Evolutionary conservation across 805 yeast species (phyloP), one percentile per base, ranked within the genome.

Genomic region (Kodamaea neixiangensis): DNA sequence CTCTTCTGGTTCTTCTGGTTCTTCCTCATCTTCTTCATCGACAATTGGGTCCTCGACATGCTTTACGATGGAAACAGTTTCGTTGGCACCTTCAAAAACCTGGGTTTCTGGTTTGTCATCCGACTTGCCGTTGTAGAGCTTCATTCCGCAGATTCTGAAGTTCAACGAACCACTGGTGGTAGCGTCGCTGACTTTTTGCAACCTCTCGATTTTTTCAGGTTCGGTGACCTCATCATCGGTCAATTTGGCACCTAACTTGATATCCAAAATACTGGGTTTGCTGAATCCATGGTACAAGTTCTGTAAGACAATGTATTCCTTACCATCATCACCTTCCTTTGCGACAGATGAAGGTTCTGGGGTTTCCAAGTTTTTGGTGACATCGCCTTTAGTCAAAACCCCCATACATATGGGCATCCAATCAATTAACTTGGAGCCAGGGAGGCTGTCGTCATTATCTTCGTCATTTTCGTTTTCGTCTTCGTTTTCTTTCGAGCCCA

Each of bases 111-210:
- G 59, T 5, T 52, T 48, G 3, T 18, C 45, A 3, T 40, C 19
- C 2, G 49, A 34, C 2, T 10, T 3, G 22, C 54, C 54, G 21
- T 58, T 52, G 55, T 65, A 75, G 4, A 86, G 66, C 54, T 84
- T 85, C 93, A 93, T 88, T 0, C 99, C 99, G 59, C 98, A 92
- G 2, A 93, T 81, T 53, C 99, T 73, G 56, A 86, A 83, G 14
- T 83, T 78, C 10, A 89, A 71, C 3, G 85, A 71, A 0, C 97
- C 97, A 42, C 94, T 86, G 0, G 98, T 93, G 1, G 98, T 93
- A 0, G 71, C 51, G 1, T 69, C 62, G 42, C 94, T 79, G 0
- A 94, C 97, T 20, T 75, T 67, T 22, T 67, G 70, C 60, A 93
- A 68, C 39, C 98, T 66, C 46, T 67, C 68, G 13, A 67, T 74